Evolutionary conservation across 352 stramenopile genomes (phyloP).

Genomic region (Phytophthora idaei): DNA sequence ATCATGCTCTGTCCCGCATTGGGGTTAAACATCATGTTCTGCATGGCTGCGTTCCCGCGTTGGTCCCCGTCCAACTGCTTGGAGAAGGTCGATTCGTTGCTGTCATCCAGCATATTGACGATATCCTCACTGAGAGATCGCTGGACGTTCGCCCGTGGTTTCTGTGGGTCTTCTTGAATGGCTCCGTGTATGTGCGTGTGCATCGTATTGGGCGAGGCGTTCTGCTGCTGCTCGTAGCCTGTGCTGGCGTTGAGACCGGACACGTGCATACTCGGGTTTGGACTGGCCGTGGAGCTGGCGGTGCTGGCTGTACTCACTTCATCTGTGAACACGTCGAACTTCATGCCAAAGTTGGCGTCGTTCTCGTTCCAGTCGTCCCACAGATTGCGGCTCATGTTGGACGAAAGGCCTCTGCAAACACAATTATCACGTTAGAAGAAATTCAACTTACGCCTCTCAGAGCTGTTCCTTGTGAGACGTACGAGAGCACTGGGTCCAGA

Average conservation of each 20-base stretch:
- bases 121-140: constrained; percentile 79
- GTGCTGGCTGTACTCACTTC: constrained; percentile 41
- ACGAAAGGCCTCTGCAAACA: constrained; percentile 66
- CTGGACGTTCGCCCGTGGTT: constrained; percentile 48
- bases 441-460: background rate
- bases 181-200: constrained; percentile 6
- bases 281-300: constrained; percentile 29
- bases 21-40: constrained; percentile 29
- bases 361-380: constrained; percentile 91
- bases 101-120: constrained; percentile 75
- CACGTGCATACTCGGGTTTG: constrained; percentile 32
- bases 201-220: constrained; percentile 14
- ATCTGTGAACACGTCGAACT: constrained; percentile 75
- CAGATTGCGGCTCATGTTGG: constrained; percentile 83
- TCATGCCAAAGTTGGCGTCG: constrained; percentile 66
- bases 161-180: constrained; percentile 22
- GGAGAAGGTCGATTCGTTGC: constrained; percentile 40
- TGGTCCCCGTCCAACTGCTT: constrained; percentile 39
- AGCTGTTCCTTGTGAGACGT: constrained; percentile 16
- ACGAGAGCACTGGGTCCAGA: constrained; percentile 79
- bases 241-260: constrained; percentile 9
- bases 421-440: constrained; percentile 7
- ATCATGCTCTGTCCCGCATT: constrained; percentile 14
- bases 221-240: constrained; percentile 35
- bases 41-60: constrained; percentile 23